Conservation (phyloP, 78 protist species). For the Polysphondylium violaceum region DNA sequence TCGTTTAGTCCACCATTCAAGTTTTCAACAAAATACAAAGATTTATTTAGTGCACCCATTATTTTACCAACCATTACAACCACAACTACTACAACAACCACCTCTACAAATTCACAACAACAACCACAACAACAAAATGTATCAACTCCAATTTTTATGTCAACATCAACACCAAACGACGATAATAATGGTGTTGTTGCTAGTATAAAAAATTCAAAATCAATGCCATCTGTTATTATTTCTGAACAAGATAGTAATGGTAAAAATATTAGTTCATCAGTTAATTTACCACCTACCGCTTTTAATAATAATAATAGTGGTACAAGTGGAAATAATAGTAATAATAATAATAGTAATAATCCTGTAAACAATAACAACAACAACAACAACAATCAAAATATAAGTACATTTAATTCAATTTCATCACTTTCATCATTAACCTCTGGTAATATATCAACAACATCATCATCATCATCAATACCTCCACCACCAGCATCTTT, state of each 20-base stretch:
- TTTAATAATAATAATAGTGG: no score
- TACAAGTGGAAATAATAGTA: no score
- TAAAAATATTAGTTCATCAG: no score
- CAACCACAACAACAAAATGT: no score
- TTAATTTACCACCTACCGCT: no score
- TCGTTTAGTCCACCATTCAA: slow-evolving; percentile 60
- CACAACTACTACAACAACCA: background rate
- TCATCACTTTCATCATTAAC: background rate
- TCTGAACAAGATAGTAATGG: no score
- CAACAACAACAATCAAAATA: background rate
- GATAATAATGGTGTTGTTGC: no score
- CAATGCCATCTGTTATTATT: no score
- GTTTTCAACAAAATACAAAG: slow-evolving; percentile 16
- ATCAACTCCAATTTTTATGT: no score
- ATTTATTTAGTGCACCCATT: background rate
- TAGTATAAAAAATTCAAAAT: no score
- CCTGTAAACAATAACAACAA: slow-evolving; percentile 25
- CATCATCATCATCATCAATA: slow-evolving; percentile 18
- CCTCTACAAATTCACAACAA: no score
- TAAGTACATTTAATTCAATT: background rate
- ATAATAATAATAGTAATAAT: no score
- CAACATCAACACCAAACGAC: background rate
- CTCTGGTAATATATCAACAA: background rate
- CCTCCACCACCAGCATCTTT: slow-evolving; percentile 28
- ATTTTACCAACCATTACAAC: slow-evolving; percentile 14